Base-by-base conservation (phyloP, 192 early-diverging fungal species). In the Entomortierella parvispora region DNA sequence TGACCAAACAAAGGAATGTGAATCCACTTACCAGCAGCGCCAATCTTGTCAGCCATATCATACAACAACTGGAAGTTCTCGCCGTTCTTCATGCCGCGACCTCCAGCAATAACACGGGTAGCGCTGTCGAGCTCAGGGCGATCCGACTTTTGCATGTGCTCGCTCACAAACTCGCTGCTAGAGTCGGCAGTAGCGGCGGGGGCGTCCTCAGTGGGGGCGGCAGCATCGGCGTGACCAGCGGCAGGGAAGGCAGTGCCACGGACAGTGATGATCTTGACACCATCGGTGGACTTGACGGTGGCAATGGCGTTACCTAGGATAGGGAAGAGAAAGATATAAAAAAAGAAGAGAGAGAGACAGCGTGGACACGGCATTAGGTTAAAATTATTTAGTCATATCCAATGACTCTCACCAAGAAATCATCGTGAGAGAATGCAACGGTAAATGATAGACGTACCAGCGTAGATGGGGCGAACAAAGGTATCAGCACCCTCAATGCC, bases 381-480 rank as follows among this genome's bases (percentile, higher is more conserved):
- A 29, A 56, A 29, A 34, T 8, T 12, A 20, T 28, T 32, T 33
- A 32, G 43, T n/a, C 28, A 34, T 8, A 25, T 32, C 1, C 15
- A 56, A 56, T 11, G 31, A 22, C 34, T 10, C 1, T 40, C 8
- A 4, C 22, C 5, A 20, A 23, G n/a, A 31, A 15, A 23, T 32
- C 23, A 53, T 15, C 9, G 49, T 3, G 2, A n/a, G 25, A 50
- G 25, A 50, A 9, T 23, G 49, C n/a, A 28, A 34, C 4, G 17
- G 2, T 20, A 11, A 56, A 11, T 56, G n/a, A n/a, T n/a, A n/a
- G n/a, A 48, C 80, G 49, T 80, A 93, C 95, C 97, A 56, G 97
- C 97, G 80, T 96, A 99, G 81, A 99, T 96, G 32, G 97, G 97
- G 14, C 97, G 89, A 53, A 95, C 90, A 87, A 99, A 99, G 18